Evolutionary conservation across 228 moss, liverwort and hornwort species (phyloP), one percentile per base, ranked within the genome.

Genomic region (Sphagnum fallax): DNA sequence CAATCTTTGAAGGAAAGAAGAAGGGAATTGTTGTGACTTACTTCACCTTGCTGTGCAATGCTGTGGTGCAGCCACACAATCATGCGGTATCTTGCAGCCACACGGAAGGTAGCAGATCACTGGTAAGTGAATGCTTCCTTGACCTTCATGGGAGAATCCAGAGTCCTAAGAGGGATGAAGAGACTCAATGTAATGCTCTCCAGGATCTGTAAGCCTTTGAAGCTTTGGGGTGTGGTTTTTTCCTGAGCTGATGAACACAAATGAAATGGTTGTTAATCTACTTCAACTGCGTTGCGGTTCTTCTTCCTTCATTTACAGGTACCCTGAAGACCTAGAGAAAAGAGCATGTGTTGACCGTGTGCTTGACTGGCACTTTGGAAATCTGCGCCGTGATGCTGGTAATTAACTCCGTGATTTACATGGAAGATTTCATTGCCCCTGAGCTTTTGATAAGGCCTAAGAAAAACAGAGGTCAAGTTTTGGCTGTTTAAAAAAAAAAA

Each of bases 281-380:
- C 12, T 55, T 55, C 12, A 8, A 55, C 1, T 55, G 12, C 55
- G 4, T 12, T 8, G 9, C 2, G 55, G 9, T 55, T 55, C 55
- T 8, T 12, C 12, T 12, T 55, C 55, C 12, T 55, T 8, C 55
- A 16, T 80, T 67, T 79, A 62, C 75, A 91, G 91, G 91, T 94
- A 94, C 68, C 91, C 94, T 51, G 72, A 76, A 68, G 88, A 94
- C 72, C 75, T 74, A 52, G 82, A 84, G 65, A 78, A 74, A 74
- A 83, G 91, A 78, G 79, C 81, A 49, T 73, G 70, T 72, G 77
- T 93, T 61, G 77, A 87, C 61, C 75, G 84, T 51, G 70, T 89
- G 9, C 74, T 93, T 58, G 89, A 87, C 66, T 94, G 91, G 94
- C 84, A 94, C 73, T 89, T 91, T 49, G 48, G 75, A 18, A 89